Evolutionary conservation across 345 rosid species (phyloP).

Genomic region (Eucalyptus guilfoylei): DNA sequence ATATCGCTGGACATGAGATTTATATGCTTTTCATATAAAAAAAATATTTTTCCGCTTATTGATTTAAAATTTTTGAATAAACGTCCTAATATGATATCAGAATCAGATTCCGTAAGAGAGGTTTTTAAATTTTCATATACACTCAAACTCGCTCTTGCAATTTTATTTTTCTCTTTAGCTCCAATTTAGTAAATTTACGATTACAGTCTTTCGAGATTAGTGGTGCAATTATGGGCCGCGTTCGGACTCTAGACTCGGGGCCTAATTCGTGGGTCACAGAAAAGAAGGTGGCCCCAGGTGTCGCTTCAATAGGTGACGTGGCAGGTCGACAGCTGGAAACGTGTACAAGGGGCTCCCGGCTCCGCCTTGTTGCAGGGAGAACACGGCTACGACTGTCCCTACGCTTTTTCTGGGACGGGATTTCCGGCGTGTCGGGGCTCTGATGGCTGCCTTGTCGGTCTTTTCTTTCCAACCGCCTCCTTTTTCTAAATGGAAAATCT

Average conservation of each 20-base stretch:
- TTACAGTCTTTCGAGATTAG: not conserved
- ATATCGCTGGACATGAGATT: no score
- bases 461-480: not conserved
- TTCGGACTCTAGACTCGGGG: not conserved
- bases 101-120: no score
- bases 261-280: not conserved
- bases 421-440: not conserved
- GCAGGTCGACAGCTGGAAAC: not conserved
- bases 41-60: accelerated
- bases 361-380: not conserved
- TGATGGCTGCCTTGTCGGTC: not conserved
- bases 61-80: no score
- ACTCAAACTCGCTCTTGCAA: not conserved
- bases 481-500: not conserved
- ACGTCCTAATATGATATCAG: accelerated
- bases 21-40: no score
- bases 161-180: not conserved
- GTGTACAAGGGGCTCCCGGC: not conserved
- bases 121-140: no score
- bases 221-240: not conserved
- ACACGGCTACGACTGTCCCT: not conserved
- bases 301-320: not conserved
- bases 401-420: not conserved
- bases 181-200: not conserved
- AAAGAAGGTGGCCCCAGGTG: not conserved